Evolutionary conservation across 83 land plant genomes (phyloP).

Genomic region (Isoetes engelmannii): DNA sequence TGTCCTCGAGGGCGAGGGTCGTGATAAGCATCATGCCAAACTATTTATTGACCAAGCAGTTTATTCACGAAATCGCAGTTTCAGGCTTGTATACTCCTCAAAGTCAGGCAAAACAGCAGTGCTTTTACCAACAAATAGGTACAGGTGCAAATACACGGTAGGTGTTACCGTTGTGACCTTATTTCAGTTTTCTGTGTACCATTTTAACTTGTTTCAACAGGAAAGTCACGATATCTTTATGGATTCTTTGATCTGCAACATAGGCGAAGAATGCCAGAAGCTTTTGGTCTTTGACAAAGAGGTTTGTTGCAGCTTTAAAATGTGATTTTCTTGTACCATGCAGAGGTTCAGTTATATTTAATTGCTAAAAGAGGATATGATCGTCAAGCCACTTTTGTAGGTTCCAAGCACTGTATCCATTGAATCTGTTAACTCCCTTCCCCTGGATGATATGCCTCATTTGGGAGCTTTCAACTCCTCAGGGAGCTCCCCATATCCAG

Average conservation of each 20-base stretch:
- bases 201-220: constrained; percentile 32
- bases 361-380: too few relatives aligned
- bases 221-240: constrained; percentile 62
- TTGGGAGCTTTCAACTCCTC: constrained; percentile 19
- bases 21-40: constrained; percentile 24
- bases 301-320: constrained; percentile 8
- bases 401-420: too few relatives aligned
- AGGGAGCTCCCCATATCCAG: constrained; percentile 82
- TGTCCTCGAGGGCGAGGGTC: constrained; percentile 51
- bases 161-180: not conserved
- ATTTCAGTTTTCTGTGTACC: not conserved
- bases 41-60: constrained; percentile 85
- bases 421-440: too few relatives aligned
- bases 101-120: constrained; percentile 87
- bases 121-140: constrained; percentile 78
- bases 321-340: too few relatives aligned
- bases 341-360: too few relatives aligned
- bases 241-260: constrained; percentile 81
- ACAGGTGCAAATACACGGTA: constrained; percentile 71
- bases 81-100: constrained; percentile 79
- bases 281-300: constrained; percentile 41
- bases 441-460: not conserved
- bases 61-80: constrained; percentile 92
- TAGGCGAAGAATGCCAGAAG: constrained; percentile 55
- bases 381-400: too few relatives aligned